Percentiles rank a stretch among this genome's conserved stretches.
These are phyloP conservation scores for Arthrobotrys sphaeroides DNA, from an alignment of 2,329 filamentous ascomycete genomes.

Conservation along the genomic window DNA sequence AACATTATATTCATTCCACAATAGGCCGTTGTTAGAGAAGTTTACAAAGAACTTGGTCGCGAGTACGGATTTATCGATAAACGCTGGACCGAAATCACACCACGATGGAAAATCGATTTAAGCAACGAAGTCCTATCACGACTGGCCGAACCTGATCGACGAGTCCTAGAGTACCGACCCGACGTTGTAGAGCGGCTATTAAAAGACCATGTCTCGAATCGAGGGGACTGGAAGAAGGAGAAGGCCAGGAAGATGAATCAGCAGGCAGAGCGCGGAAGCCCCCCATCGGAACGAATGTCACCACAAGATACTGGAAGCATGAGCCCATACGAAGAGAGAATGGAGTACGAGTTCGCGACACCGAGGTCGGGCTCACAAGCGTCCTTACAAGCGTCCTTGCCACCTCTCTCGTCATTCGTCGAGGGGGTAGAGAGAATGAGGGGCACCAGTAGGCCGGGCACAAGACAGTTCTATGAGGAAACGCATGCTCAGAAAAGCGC, in stretches of 20 bases:
- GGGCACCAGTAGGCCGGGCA: not conserved
- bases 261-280: slow-evolving; percentile 18
- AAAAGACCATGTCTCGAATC: slow-evolving; percentile 48
- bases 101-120: slow-evolving; percentile 50
- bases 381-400: slow-evolving; percentile 27
- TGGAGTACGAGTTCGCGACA: slow-evolving; percentile 34
- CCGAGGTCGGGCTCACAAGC: slow-evolving; percentile 18
- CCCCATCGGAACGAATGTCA: slow-evolving; percentile 27
- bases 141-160: slow-evolving; percentile 45
- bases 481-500: slow-evolving; percentile 13
- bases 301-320: slow-evolving; percentile 16
- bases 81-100: slow-evolving; percentile 52
- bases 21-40: slow-evolving; percentile 50
- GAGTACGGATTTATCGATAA: slow-evolving; percentile 53
- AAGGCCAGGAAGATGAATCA: slow-evolving; percentile 45
- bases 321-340: slow-evolving; percentile 37
- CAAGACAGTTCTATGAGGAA: slow-evolving; percentile 1
- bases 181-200: slow-evolving; percentile 47
- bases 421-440: slow-evolving; percentile 45
- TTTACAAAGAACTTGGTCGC: slow-evolving; percentile 52
- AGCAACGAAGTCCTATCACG: slow-evolving; percentile 44
- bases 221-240: slow-evolving; percentile 50
- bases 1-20: not conserved
- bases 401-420: slow-evolving; percentile 33
- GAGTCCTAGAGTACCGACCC: slow-evolving; percentile 35